Base-by-base conservation (phyloP, 2,329 filamentous ascomycete species). In the Penicillium janthinellum region DNA sequence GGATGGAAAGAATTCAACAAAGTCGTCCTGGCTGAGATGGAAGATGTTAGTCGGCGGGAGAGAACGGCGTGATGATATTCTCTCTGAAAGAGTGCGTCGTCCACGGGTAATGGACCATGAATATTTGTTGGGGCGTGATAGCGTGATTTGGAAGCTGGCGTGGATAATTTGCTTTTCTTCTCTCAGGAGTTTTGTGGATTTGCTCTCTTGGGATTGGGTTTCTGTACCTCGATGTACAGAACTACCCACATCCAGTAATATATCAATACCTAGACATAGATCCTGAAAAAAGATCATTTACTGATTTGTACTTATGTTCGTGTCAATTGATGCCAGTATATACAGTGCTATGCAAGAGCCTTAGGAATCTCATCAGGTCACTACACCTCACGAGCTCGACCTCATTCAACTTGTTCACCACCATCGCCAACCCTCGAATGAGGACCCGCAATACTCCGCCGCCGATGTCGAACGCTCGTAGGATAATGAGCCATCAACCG, bases 1-100 rank as follows among this genome's bases (percentile, higher is more conserved):
- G 87, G 86, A 1, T 85, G 82, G 78, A 83, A 90, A 67, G 83
- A 90, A 65, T 91, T 91, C 70, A 91, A 91, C 68, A 75, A 81
- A 35, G 79, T 89, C 25, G 84, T 91, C 72, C 67, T 83, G 47
- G 77, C 83, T 41, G 89, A 91, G 75, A 89, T 91, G 88, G 81
- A 81, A 66, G 86, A 88, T 69, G 85, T 88, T 12, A 68, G 60
- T 48, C 64, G 60, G 42, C 68, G 65, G 54, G 74, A 76, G 57
- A 63, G 70, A 38, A 64, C 48, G 25, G 22, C 54, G 14, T 54
- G 38, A 53, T 14, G 10, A 34, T n/a, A 47, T 47, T 4, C 20
- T 34, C 31, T 17, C 39, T 41, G 20, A 10, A 39, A 42, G 41
- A 41, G 37, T 54, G 28, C 28, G 42, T 39, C 35, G 56, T 37